Evolutionary conservation across 2,329 filamentous ascomycete genomes (phyloP), one percentile per base, ranked within the genome.

Genomic region (Colletotrichum sp.): DNA sequence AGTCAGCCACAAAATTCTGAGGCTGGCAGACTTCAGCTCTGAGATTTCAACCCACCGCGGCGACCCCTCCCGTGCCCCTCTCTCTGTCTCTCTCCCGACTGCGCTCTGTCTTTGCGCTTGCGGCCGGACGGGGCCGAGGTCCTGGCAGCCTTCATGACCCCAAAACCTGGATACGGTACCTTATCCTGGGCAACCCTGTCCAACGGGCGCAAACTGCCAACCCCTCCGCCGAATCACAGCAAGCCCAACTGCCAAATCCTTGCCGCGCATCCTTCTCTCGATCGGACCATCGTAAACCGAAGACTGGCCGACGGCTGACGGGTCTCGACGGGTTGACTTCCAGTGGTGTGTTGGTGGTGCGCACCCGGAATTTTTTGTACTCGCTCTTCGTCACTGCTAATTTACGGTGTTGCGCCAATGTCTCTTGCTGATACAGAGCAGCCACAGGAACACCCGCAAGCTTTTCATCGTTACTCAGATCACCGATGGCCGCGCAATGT

Each of bases 241-340:
- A 32, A 64, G 63, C 69, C 69, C 48, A 21, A 63, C 43, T 63
- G 26, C 12, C 58, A 61, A 58, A 75, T 69, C 73, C 73, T 73
- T 75, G 73, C 69, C 58, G 73, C 56, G 24, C 64, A 75, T 73
- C 71, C 69, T 38, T 67, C 71, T 62, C n/a, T 62, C 72, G 69
- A 72, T 72, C 69, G 68, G 69, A 55, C 69, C 69, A 72, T 43
- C n/a, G 69, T 63, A 64, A 71, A 56, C 38, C 61, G 38, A 74
- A 64, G 13, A 36, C 62, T 24, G 62, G 55, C 43, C 43, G 43
- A 43, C 38, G 69, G 32, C 61, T 72, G 55, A 61, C 58, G 36
- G 48, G 24, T 55, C 61, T 36, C 30, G 43, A 28, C 61, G 48
- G 24, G 24, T 62, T 61, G 24, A 71, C 12, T 48, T 4, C 4